Evolutionary conservation across 345 rosid genomes (phyloP).

Genomic region (Rhodomyrtus tomentosa): DNA sequence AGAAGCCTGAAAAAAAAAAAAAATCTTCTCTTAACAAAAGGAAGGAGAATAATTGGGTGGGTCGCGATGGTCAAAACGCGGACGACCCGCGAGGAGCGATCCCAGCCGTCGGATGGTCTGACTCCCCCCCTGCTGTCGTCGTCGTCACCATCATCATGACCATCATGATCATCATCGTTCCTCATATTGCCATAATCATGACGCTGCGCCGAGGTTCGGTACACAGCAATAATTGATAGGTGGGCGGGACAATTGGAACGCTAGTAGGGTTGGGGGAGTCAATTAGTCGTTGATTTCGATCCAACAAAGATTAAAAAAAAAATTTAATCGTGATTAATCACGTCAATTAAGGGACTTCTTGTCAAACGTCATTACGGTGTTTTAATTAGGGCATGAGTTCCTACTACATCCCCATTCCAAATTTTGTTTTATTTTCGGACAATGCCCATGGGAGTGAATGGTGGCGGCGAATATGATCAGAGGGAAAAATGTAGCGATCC

Average conservation of each 20-base stretch:
- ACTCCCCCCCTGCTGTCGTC: not conserved
- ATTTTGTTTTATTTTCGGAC: not conserved
- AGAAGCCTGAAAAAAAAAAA: too few species aligned
- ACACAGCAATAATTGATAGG: not conserved
- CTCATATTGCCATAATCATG: not conserved
- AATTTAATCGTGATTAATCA: not conserved
- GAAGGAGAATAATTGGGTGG: too few species aligned
- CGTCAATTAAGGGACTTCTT: not conserved
- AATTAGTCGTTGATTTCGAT: too few species aligned
- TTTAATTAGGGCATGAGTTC: not conserved
- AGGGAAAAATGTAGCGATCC: not conserved
- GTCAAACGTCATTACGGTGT: not conserved
- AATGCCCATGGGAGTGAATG: not conserved
- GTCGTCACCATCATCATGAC: not conserved
- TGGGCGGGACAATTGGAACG: not conserved
- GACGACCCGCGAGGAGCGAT: constrained; percentile 2
- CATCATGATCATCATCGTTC: not conserved
- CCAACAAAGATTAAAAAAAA: too few species aligned
- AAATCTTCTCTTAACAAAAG: too few species aligned
- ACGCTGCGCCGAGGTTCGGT: not conserved
- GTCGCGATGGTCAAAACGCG: too few species aligned
- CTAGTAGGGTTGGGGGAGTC: not conserved
- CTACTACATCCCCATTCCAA: not conserved
- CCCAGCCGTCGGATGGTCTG: constrained; percentile 2
- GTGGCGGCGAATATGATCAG: not conserved